Evolutionary conservation across 2,329 filamentous ascomycete genomes (phyloP), one percentile per base, ranked within the genome.

Genomic region (Aspergillus sp.): DNA sequence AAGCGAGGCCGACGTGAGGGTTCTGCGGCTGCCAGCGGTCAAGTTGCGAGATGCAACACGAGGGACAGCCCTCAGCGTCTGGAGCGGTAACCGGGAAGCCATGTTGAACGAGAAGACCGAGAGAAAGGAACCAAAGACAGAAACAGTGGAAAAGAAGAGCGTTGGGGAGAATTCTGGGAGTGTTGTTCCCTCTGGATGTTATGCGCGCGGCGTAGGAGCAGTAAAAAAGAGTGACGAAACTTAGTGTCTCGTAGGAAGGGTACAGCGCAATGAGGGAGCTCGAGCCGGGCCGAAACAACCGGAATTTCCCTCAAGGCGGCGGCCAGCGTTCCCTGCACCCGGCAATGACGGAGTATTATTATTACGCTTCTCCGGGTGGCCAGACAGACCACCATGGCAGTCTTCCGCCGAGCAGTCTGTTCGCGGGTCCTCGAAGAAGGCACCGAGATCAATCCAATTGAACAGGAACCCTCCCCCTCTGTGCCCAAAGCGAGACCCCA

Each of bases 31-130:
- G 50, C 55, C 53, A 16, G 56, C 40, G 24, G 47, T 53, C 35
- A 61, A 54, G 52, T 52, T 58, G 50, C 60, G 60, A 52, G 65
- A 63, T 51, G 63, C 52, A 45, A 57, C 57, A 41, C 66, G 65
- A 55, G 65, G 51, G 55, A 67, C 52, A 58, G 60, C 57, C 47
- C 63, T 63, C 55, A 71, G 49, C 45, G 60, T 60, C 53, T 71
- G 56, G 42, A 73, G 54, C 50, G 71, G 66, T 59, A 73, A 63
- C 57, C 72, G 69, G 66, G 67, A 67, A 63, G 70, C 67, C 72
- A 74, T 74, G 55, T 47, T 61, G 45, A 56, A 35, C 46, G 19
- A 22, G 19, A 48, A 32, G 32, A 5, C 10, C 26, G 2, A 24
- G 20, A 24, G 11, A 14, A 26, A 24, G n/a, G 35, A 30, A 20